phyloP scores from a whole-genome alignment of 768 basidiomycete species.

The Leccinum fibrillosum region DNA sequence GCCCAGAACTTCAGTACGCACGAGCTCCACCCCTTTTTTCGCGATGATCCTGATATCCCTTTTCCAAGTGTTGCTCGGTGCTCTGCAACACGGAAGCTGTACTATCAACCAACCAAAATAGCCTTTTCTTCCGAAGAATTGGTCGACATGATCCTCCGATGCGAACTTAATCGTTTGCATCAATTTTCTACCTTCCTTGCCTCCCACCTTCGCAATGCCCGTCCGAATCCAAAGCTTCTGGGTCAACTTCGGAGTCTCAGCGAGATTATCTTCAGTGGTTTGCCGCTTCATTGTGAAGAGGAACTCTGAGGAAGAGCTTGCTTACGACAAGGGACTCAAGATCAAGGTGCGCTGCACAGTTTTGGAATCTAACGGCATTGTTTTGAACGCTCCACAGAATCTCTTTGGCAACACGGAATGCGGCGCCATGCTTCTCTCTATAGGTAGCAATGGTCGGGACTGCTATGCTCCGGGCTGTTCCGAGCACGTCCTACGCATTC shows the following conservation, averaged over 20 bases:
- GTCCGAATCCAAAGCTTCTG: conserved; percentile 58
- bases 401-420: conserved; percentile 82
- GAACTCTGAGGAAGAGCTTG: conserved; percentile 78
- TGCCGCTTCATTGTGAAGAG: conserved; percentile 59
- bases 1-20: conserved; percentile 70
- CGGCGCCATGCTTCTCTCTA: conserved; percentile 65
- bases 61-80: conserved; percentile 57
- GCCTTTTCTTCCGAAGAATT: conserved; percentile 68
- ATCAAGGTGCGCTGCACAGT: conserved; percentile 48
- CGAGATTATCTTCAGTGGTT: conserved; percentile 64
- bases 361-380: conserved; percentile 11
- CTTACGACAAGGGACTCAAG: conserved; percentile 57
- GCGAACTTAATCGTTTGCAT: conserved; percentile 69
- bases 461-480: conserved; percentile 53
- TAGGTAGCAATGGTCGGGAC: conserved; percentile 51
- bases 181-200: conserved; percentile 72
- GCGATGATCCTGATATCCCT: conserved; percentile 20
- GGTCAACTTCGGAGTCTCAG: conserved; percentile 52
- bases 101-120: conserved; percentile 67
- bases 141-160: conserved; percentile 63
- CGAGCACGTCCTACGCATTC: conserved; percentile 64
- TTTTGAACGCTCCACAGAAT: conserved; percentile 46
- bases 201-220: conserved; percentile 58
- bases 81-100: conserved; percentile 70
- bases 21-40: conserved; percentile 12